Base-by-base conservation (phyloP, 768 basidiomycete species). In the Boletales sp. region DNA sequence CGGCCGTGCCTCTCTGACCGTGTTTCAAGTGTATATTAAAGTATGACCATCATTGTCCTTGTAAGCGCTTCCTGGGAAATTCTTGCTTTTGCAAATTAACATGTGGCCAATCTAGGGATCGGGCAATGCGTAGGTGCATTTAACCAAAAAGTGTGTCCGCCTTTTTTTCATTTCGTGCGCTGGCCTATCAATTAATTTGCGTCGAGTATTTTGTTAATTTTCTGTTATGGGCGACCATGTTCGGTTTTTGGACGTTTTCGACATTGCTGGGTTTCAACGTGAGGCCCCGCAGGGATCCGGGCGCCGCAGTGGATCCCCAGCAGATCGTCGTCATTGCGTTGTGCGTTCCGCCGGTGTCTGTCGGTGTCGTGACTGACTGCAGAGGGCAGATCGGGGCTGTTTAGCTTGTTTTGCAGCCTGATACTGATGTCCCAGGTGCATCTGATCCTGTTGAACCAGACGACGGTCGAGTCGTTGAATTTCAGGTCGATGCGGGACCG, bases 121-220 rank as follows among this genome's bases (percentile, higher is more conserved):
- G 94, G 94, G 11, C 90, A 93, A 61, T 97, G 94, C 57, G 90
- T 96, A 17, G 94, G 94, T 11, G 94, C 92, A 44, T 80, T 81
- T 35, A 97, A 97, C 63, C 88, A 94, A 57, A 93, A 92, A 70
- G 90, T 87, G 50, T 18, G 74, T 48, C 10, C 41, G 33, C 25
- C 40, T 14, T 41, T 18, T 1, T 37, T 21, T 21, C 21, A 21
- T 21, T 21, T 21, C 21, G 21, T 21, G 21, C 21, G 21, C 21
- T 21, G 21, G 21, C 21, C 2, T 21, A 4, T 21, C 21, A 21
- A 21, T 21, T 21, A 21, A 21, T 21, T 31, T 39, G 34, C 19
- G 3, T 8, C 15, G 11, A 90, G 86, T 94, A 89, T 70, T 96
- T 97, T 67, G 59, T 94, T 46, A 87, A 86, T 59, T 94, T 95